Conservation (phyloP, 2,329 filamentous ascomycete species). For the Ophiostoma sp. region DNA sequence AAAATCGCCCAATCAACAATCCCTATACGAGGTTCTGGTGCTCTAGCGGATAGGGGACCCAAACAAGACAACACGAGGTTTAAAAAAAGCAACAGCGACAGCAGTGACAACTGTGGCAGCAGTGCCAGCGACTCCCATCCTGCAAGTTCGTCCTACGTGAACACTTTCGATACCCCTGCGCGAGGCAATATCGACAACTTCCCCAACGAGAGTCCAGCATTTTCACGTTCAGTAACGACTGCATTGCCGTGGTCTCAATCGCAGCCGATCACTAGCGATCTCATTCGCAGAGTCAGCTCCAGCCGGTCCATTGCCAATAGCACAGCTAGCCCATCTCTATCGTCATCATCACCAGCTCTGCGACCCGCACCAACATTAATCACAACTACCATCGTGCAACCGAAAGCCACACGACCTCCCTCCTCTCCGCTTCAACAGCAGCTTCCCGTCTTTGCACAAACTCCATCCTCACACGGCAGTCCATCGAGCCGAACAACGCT, state of each 20-base stretch:
- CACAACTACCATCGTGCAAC: slow-evolving; percentile 18
- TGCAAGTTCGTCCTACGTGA: too few species aligned
- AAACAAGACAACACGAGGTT: slow-evolving; percentile 18
- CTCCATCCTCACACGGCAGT: slow-evolving; percentile 59
- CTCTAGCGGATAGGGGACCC: slow-evolving; percentile 19
- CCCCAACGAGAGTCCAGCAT: not conserved
- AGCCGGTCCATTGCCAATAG: not conserved
- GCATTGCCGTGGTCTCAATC: slow-evolving; percentile 3
- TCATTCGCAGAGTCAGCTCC: slow-evolving; percentile 8
- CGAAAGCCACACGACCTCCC: slow-evolving; percentile 19
- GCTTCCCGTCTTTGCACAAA: slow-evolving; percentile 41
- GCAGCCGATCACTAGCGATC: slow-evolving; percentile 7
- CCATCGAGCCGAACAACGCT: slow-evolving; percentile 47
- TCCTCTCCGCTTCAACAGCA: slow-evolving; percentile 14
- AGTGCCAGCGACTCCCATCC: not conserved
- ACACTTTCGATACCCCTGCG: not conserved
- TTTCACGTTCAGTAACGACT: not conserved
- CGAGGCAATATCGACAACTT: not conserved
- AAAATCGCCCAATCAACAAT: slow-evolving; percentile 22
- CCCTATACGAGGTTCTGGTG: slow-evolving; percentile 22
- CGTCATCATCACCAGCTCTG: not conserved
- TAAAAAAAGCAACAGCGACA: slow-evolving; percentile 14
- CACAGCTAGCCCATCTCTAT: not conserved
- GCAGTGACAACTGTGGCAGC: not conserved
- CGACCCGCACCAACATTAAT: slow-evolving; percentile 1